phyloP scores from a whole-genome alignment of 1,139 yeast species.

The Saccharomyces hybrid region DNA sequence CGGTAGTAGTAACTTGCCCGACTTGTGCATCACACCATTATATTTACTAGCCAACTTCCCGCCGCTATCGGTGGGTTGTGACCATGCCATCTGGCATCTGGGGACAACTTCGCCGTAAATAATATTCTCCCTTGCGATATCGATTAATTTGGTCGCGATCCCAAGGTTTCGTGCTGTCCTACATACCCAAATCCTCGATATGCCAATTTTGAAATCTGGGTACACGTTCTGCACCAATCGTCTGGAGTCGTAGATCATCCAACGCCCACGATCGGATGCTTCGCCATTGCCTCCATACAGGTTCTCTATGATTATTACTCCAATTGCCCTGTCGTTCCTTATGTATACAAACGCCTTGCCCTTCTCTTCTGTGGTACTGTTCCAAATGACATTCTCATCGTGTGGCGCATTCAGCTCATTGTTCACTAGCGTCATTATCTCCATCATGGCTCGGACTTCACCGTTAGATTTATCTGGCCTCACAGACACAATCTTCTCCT shows the following conservation, averaged over 20 bases:
- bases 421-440: constrained; percentile 26
- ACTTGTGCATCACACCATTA: constrained; percentile 27
- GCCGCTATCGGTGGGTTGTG: constrained; percentile 32
- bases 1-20: constrained; percentile 28
- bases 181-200: constrained; percentile 32
- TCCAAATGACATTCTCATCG: constrained; percentile 31
- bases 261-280: constrained; percentile 19
- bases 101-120: constrained; percentile 16
- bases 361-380: constrained; percentile 6
- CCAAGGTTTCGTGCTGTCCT: constrained; percentile 22
- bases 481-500: constrained; percentile 18
- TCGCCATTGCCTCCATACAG: constrained; percentile 3
- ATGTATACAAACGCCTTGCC: constrained; percentile 29
- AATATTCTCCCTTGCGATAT: constrained; percentile 24
- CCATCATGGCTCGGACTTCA: constrained; percentile 26
- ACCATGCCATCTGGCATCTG: constrained; percentile 29
- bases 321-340: constrained; percentile 26
- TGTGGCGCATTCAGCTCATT: constrained; percentile 30
- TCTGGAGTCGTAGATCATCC: constrained; percentile 29
- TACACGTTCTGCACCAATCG: constrained; percentile 21
- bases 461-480: constrained; percentile 16
- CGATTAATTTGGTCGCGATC: constrained; percentile 26
- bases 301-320: constrained; percentile 25
- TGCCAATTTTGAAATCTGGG: constrained; percentile 26
- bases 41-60: constrained; percentile 27